A percentile compares a stretch with the other conserved stretches of the same genome.
These are phyloP conservation scores for Solanum chacoense DNA, from an alignment of 305 asterid genomes.

Conservation along the genomic window DNA sequence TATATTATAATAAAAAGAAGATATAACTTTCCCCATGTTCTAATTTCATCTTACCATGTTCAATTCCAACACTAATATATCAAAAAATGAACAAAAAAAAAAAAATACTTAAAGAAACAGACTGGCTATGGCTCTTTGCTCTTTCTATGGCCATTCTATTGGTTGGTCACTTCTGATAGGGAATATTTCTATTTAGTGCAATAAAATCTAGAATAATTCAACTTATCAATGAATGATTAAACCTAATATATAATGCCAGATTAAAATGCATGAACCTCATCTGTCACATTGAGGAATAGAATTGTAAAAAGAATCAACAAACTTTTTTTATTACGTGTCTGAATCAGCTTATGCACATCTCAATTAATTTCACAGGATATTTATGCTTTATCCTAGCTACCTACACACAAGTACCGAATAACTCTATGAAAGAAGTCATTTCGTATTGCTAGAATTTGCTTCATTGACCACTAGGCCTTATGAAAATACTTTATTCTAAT, in stretches of 20 bases:
- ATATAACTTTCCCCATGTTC: not conserved
- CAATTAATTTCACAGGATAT: not conserved
- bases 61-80: not conserved
- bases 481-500: too few relatives aligned
- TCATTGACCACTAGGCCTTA: too few relatives aligned
- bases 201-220: not conserved
- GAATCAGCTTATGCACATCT: accelerated
- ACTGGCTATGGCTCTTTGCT: not conserved
- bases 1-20: not conserved
- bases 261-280: slow-evolving; percentile 1
- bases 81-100: not conserved
- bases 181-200: not conserved
- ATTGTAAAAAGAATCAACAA: not conserved
- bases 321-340: not conserved
- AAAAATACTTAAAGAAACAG: not conserved
- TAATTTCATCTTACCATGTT: not conserved
- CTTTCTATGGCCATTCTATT: not conserved
- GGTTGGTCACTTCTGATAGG: not conserved
- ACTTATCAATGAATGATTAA: not conserved
- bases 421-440: not conserved
- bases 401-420: accelerated
- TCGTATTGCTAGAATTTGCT: too few relatives aligned
- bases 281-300: slow-evolving; percentile 1
- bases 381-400: not conserved
- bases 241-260: not conserved